Percentiles rank a stretch among this genome's conserved stretches.
Conservation (phyloP, 768 basidiomycete species). For the Suillus sp. region DNA sequence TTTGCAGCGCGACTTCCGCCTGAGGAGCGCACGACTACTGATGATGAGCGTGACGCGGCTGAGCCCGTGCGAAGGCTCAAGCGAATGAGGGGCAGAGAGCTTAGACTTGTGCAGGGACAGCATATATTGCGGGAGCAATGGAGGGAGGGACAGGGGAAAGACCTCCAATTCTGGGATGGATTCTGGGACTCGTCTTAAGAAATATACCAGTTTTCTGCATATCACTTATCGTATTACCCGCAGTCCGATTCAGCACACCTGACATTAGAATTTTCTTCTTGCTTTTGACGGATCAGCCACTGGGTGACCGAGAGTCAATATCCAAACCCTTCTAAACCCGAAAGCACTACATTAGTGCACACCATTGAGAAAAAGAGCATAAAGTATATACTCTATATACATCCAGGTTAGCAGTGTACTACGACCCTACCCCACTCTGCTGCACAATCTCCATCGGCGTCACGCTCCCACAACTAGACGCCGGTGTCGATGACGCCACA, state of each 20-base stretch:
- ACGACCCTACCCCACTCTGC: conserved; percentile 21
- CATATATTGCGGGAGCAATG: conserved; percentile 56
- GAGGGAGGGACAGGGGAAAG: conserved; percentile 31
- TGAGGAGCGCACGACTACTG: conserved; percentile 61
- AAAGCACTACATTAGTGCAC: not conserved
- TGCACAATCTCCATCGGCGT: conserved; percentile 43
- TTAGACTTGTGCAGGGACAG: conserved; percentile 80
- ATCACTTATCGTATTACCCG: not conserved
- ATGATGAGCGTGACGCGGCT: conserved; percentile 72
- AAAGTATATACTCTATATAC: not conserved
- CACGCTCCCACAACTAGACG: conserved; percentile 16
- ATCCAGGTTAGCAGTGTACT: not conserved
- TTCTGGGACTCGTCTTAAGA: conserved; percentile 33
- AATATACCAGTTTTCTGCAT: not conserved
- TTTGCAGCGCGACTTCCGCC: conserved; percentile 58
- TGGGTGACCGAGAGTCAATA: not conserved
- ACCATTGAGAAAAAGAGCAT: not conserved
- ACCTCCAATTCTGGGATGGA: conserved; percentile 35
- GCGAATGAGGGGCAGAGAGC: conserved; percentile 84
- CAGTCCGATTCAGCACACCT: not conserved
- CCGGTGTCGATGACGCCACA: conserved; percentile 14
- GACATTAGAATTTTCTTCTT: not conserved
- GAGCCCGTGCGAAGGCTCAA: conserved; percentile 64
- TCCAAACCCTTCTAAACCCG: not conserved
- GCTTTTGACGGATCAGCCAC: not conserved